Percentiles rank a stretch among this genome's conserved stretches.
phyloP scores from a whole-genome alignment of 192 early-diverging fungal genomes.

The Podila verticillata region DNA sequence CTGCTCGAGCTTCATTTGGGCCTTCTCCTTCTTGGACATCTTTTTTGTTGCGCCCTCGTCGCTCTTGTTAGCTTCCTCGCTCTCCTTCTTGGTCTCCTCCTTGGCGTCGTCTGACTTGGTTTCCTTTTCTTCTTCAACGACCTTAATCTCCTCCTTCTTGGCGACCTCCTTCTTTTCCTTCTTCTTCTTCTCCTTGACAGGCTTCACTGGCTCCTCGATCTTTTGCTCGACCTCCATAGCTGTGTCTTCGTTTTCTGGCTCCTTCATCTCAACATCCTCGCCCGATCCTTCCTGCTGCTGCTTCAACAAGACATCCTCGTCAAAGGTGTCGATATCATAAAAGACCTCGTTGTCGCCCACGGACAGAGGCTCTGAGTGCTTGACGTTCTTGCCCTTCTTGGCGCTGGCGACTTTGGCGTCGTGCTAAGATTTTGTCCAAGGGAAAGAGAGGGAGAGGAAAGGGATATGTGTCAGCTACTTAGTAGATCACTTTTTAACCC shows the following conservation, averaged over 20 bases:
- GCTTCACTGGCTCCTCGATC: not conserved
- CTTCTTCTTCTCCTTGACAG: too few species aligned
- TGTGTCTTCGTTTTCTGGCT: too few species aligned
- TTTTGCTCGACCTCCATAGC: too few species aligned
- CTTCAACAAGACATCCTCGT: constrained; percentile 61
- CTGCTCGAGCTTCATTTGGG: constrained; percentile 19
- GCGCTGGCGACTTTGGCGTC: constrained; percentile 28
- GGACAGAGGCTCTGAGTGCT: constrained; percentile 58
- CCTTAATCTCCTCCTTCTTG: constrained; percentile 1
- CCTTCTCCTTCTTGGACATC: constrained; percentile 39
- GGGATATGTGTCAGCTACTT: not conserved
- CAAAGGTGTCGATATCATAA: constrained; percentile 84
- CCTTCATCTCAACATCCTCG: constrained; percentile 11
- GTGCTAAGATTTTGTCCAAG: constrained; percentile 7
- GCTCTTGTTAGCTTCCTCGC: not conserved
- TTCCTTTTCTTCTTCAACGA: constrained; percentile 48
- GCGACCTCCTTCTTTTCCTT: constrained; percentile 13
- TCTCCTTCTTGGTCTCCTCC: not conserved
- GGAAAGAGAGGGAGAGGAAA: not conserved
- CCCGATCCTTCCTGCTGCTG: constrained; percentile 26
- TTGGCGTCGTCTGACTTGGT: constrained; percentile 16
- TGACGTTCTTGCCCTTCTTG: constrained; percentile 51
- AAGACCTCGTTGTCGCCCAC: constrained; percentile 61
- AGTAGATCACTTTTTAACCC: too few species aligned
- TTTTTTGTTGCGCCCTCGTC: constrained; percentile 15